These are phyloP conservation scores for Lumnitzera racemosa DNA, from an alignment of 345 rosid species.

Conservation along the genomic window DNA sequence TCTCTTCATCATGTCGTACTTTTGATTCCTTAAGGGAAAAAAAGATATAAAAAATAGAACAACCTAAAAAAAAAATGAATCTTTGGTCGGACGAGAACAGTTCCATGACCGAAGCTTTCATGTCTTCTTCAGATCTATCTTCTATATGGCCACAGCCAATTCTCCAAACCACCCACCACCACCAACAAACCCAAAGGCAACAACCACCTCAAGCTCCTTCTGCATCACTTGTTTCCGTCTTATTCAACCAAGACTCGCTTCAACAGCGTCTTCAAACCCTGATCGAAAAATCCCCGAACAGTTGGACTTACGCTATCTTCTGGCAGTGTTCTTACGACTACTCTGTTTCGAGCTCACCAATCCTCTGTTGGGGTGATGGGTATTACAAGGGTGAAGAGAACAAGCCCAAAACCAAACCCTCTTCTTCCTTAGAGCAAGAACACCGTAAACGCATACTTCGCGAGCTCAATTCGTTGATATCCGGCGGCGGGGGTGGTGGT, in stretches of 20 bases:
- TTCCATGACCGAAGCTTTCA: slow-evolving; percentile 81
- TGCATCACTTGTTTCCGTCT: slow-evolving; percentile 5
- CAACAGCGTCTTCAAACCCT: slow-evolving; percentile 75
- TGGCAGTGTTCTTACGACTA: slow-evolving; percentile 79
- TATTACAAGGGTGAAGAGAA: slow-evolving; percentile 77
- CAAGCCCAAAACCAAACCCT: slow-evolving; percentile 25
- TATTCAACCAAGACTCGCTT: slow-evolving; percentile 59
- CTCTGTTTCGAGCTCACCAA: slow-evolving; percentile 28
- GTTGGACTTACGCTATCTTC: slow-evolving; percentile 87
- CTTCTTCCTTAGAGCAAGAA: slow-evolving; percentile 55
- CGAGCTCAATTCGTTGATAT: slow-evolving; percentile 68
- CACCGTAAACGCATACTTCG: slow-evolving; percentile 65
- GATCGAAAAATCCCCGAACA: slow-evolving; percentile 45
- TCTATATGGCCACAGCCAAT: slow-evolving; percentile 46
- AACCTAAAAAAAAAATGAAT: slow-evolving; percentile 24
- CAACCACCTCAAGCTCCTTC: slow-evolving; percentile 9
- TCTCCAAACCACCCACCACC: slow-evolving; percentile 25
- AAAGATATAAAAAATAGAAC: too few species aligned
- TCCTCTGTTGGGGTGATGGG: slow-evolving; percentile 83
- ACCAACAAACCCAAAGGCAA: slow-evolving; percentile 16
- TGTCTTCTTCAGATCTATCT: slow-evolving; percentile 51
- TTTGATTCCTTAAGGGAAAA: too few species aligned
- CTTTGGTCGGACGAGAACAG: slow-evolving; percentile 77
- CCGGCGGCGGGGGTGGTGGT: slow-evolving; percentile 30
- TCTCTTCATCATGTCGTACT: too few species aligned